Base-by-base conservation (phyloP, 129 eudicot genomes). In the Saposhnikovia divaricata region DNA sequence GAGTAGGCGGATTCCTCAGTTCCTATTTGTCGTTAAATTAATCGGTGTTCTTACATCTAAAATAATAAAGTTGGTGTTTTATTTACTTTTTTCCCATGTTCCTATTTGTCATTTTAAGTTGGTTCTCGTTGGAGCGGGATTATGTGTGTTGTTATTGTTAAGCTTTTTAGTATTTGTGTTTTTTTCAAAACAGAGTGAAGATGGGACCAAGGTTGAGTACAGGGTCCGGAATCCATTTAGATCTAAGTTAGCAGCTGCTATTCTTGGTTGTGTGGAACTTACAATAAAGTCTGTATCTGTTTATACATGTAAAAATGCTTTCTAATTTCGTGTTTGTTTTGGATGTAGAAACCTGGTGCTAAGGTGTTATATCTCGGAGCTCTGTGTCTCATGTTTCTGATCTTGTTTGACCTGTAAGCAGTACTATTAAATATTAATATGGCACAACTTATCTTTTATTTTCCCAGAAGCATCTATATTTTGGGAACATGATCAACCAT, bases 191-290 rank as follows among this genome's bases (percentile, higher is more conserved):
- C 78, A 94, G 98, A 90, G 86, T 85, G 97, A 94, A 81, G 98
- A 91, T 87, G 97, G 96, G 70, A 86, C 98, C 4, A 94, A 94
- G 85, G 75, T 86, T 53, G 98, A 90, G 55, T 94, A 94, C 85
- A 95, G 98, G 75, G 97, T 95, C 6, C 92, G 98, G 98, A 95
- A 95, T 53, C 97, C 96, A 13, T 95, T 95, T 79, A 89, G 97
- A 7, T 95, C 98, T 2, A 95, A 95, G 89, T 86, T 91, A 80
- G 96, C 98, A 31, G 97, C 98, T 82, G 97, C 96, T 6, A 74
- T 95, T 83, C 96, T 95, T 61, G 98, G 97, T 45, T 97, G 98
- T 15, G 94, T 95, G 55, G 96, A 95, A 46, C 12, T 48, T 42
- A 18, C 21, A 25, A 66, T 13, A 0, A 4, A 9, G 23, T 28